These are phyloP conservation scores for Brasenia schreberi DNA, from an alignment of 164 flowering plant species.

Conservation along the genomic window DNA sequence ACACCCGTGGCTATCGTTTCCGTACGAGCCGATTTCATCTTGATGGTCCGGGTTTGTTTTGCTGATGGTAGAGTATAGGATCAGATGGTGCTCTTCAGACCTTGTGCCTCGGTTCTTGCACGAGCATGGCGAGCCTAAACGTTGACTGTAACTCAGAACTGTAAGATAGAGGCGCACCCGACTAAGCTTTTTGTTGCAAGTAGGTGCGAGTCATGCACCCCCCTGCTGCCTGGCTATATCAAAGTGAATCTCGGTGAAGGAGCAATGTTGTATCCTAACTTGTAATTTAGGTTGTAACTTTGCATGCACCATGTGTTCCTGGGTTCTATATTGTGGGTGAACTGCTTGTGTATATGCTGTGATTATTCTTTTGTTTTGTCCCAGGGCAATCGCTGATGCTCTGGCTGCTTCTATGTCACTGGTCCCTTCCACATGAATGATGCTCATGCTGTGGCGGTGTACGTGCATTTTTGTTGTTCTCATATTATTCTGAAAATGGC, in stretches of 20 bases:
- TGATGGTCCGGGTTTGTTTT: conserved; percentile 13
- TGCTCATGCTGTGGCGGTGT: background rate
- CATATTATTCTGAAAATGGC: background rate
- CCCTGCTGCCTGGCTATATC: background rate
- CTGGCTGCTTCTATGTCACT: background rate
- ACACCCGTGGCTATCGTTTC: conserved; percentile 95
- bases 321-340: background rate
- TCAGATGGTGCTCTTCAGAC: background rate
- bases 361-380: background rate
- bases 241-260: background rate
- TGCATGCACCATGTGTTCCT: background rate
- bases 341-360: background rate
- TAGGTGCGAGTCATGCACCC: background rate
- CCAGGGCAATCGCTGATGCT: background rate
- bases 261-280: background rate
- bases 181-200: background rate
- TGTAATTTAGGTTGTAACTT: background rate
- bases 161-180: background rate
- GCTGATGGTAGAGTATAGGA: background rate
- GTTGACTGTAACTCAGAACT: background rate
- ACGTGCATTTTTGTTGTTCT: background rate
- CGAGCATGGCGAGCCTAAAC: background rate
- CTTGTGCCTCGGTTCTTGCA: background rate
- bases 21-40: conserved; percentile 93
- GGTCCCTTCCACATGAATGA: background rate